Base-by-base conservation (phyloP, 1,284 basidiomycete genomes). In the Ustanciosporium gigantosporum region DNA sequence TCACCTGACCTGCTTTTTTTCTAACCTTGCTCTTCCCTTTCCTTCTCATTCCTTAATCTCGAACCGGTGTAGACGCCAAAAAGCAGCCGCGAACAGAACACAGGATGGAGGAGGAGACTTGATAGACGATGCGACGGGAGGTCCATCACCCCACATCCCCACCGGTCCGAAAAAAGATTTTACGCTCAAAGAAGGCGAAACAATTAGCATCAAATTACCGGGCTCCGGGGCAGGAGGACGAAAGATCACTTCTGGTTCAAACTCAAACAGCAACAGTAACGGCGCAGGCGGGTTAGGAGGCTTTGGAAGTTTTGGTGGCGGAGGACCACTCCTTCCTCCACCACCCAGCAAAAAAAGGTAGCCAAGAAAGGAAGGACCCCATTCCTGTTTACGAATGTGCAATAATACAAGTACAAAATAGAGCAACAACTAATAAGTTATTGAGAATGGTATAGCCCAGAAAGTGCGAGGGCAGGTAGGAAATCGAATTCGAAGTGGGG, bases 121-220 rank as follows among this genome's bases (percentile, higher is more conserved):
- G n/a, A n/a, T n/a, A n/a, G 27, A 29, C 27, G n/a, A 29, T n/a
- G 11, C 27, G 32, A 35, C 20, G 11, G n/a, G n/a, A 34, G 62
- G 51, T 2, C 66, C 70, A 2, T 77, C 76, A 14, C 75, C 75
- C 7, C 75, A 78, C 41, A 20, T 77, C 8, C 87, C 89, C 15
- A 17, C 66, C 3, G 75, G 83, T 3, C 90, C 87, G 2, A 90
- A 89, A 2, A 91, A 91, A 82, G 94, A 98, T 75, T 97, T 95
- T 78, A 89, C 88, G 25, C 81, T 98, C 67, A 97, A 96, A 76
- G 91, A 93, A 71, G 95, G 95, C 14, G 89, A 98, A 77, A 97
- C 93, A 0, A 93, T 98, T 78, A 88, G 53, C 24, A 66, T 74
- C 52, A 69, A 69, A 36, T 47, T 73, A 14, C 70, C 72, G 3